Percentiles rank a stretch among this genome's conserved stretches.
Conservation (phyloP, 495 filamentous ascomycete species). For the Talaromyces proteolyticus region DNA sequence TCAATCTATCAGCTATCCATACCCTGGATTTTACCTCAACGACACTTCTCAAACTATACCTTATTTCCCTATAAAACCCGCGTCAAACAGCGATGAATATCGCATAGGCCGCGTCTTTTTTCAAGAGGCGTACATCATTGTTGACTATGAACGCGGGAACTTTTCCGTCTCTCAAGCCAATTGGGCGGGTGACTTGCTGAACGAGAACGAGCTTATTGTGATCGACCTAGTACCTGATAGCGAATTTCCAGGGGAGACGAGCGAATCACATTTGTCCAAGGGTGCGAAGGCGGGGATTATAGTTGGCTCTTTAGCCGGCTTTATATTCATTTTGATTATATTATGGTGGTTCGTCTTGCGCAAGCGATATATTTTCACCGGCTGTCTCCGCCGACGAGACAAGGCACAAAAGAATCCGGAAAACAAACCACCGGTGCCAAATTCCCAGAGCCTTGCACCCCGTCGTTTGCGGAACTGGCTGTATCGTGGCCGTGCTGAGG, state of each 20-base stretch:
- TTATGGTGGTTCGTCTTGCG: background rate
- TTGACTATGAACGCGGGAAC: constrained; percentile 55
- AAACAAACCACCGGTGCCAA: background rate
- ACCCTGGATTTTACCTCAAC: constrained; percentile 19
- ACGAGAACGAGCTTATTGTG: constrained; percentile 38
- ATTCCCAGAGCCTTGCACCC: background rate
- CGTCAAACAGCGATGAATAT: constrained; percentile 45
- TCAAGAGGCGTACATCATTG: constrained; percentile 64
- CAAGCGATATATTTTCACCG: background rate
- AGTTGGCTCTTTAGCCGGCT: background rate
- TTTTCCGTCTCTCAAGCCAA: constrained; percentile 52
- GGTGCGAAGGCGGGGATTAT: constrained; percentile 8
- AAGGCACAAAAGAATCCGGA: background rate
- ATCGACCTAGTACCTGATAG: constrained; percentile 42
- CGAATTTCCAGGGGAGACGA: constrained; percentile 17
- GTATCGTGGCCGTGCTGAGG: background rate
- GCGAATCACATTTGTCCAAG: background rate
- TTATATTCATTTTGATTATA: background rate
- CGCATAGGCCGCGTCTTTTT: constrained; percentile 66
- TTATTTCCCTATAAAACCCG: constrained; percentile 59
- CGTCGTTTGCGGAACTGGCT: background rate
- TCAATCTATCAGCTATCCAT: constrained; percentile 51
- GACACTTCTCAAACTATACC: constrained; percentile 16
- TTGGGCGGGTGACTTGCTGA: constrained; percentile 38
- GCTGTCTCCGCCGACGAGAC: background rate